Evolutionary conservation across 208 protist species (phyloP).

Genomic region (Trypanosoma theileri): DNA sequence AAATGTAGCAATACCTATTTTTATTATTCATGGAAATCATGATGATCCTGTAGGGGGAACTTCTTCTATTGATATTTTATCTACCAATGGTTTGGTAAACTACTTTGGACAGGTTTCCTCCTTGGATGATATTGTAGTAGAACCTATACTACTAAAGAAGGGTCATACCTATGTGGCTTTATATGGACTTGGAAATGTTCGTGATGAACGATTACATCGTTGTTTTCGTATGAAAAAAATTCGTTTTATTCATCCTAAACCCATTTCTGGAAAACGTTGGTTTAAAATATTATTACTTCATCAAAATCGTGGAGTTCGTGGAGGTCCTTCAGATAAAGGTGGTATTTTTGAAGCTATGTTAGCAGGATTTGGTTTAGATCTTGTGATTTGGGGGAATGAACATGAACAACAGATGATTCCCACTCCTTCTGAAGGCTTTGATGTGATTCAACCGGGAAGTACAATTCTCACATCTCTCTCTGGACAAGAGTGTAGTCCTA

Average conservation of each 20-base stretch:
- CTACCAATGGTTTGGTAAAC: slow-evolving; percentile 95
- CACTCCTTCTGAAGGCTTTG: slow-evolving; percentile 76
- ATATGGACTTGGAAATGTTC: slow-evolving; percentile 98
- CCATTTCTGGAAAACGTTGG: slow-evolving; percentile 69
- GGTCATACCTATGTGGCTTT: slow-evolving; percentile 95
- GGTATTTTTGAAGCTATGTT: slow-evolving; percentile 95
- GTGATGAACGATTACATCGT: slow-evolving; percentile 97
- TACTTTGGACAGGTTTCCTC: slow-evolving; percentile 97
- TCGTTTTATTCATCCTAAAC: slow-evolving; percentile 86
- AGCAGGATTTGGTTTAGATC: slow-evolving; percentile 89
- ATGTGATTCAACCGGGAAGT: slow-evolving; percentile 97
- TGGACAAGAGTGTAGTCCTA: slow-evolving; percentile 93
- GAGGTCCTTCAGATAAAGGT: slow-evolving; percentile 58
- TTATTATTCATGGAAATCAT: slow-evolving; percentile 99
- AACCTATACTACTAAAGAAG: slow-evolving; percentile 93
- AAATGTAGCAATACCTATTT: slow-evolving; percentile 98
- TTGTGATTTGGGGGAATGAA: slow-evolving; percentile 99
- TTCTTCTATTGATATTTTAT: slow-evolving; percentile 95
- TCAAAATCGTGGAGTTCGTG: slow-evolving; percentile 95
- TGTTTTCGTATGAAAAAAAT: slow-evolving; percentile 95
- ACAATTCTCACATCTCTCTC: slow-evolving; percentile 94
- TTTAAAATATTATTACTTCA: slow-evolving; percentile 98
- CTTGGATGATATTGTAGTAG: slow-evolving; percentile 93
- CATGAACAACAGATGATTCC: slow-evolving; percentile 97
- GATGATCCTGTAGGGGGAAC: slow-evolving; percentile 97